phyloP scores from a whole-genome alignment of 2,329 filamentous ascomycete species.

The Colletotrichum lentis region DNA sequence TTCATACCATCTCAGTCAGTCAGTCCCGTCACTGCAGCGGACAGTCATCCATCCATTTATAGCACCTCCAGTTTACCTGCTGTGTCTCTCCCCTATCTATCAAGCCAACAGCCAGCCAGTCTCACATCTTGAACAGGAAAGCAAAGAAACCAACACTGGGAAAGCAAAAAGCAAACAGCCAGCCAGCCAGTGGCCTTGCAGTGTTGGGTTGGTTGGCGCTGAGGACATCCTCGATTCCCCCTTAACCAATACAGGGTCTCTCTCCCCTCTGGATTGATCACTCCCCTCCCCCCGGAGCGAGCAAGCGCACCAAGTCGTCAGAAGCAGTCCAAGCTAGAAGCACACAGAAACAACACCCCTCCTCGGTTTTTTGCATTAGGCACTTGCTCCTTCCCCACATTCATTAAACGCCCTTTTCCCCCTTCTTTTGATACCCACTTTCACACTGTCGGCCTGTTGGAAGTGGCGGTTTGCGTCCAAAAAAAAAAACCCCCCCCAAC shows the following conservation, averaged over 20 bases:
- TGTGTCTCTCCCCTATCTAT: not conserved
- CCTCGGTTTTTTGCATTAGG: constrained; percentile 27
- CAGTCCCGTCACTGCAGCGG: too few species aligned
- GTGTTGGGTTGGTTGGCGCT: too few species aligned
- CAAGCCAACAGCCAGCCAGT: too few species aligned
- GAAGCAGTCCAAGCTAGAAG: constrained; percentile 24
- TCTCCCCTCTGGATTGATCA: not conserved
- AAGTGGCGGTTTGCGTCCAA: constrained; percentile 16
- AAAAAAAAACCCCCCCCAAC: too few species aligned
- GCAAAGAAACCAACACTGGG: not conserved
- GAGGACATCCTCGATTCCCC: not conserved
- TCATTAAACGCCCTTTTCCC: constrained; percentile 32
- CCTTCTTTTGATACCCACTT: not conserved
- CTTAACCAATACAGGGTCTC: not conserved
- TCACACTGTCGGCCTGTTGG: not conserved
- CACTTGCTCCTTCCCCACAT: constrained; percentile 36
- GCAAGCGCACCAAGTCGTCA: not conserved
- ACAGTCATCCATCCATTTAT: not conserved
- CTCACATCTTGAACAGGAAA: not conserved
- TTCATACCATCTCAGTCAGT: constrained; percentile 4
- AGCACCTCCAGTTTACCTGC: not conserved
- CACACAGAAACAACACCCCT: constrained; percentile 32
- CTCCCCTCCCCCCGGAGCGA: not conserved
- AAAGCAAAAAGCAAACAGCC: not conserved
- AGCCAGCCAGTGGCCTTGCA: not conserved